Evolutionary conservation across 1,284 basidiomycete species (phyloP).

Genomic region (Sporisorium iseilematis-ciliati): DNA sequence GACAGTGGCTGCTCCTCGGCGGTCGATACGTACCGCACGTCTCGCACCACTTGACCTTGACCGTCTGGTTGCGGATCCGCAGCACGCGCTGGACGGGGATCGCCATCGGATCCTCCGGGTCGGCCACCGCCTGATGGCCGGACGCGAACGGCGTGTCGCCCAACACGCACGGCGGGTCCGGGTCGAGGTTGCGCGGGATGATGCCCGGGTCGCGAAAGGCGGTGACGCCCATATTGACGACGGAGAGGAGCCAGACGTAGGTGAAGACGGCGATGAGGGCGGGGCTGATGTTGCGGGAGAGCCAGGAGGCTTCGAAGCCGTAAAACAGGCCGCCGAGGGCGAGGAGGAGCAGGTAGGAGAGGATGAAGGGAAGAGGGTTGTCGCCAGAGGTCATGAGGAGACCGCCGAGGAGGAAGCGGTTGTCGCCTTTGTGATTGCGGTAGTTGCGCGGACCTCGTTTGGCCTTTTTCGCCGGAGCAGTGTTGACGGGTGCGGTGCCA

Average conservation of each 20-base stretch:
- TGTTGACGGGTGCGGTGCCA: neutral
- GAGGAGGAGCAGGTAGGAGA: slow-evolving; percentile 46
- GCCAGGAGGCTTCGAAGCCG: slow-evolving; percentile 61
- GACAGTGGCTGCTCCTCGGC: slow-evolving; percentile 66
- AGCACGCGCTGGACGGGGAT: slow-evolving; percentile 49
- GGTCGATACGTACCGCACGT: slow-evolving; percentile 67
- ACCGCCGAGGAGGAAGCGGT: slow-evolving; percentile 59
- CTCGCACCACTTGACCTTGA: slow-evolving; percentile 67
- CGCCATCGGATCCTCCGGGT: slow-evolving; percentile 45
- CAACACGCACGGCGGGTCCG: slow-evolving; percentile 62
- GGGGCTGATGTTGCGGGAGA: slow-evolving; percentile 53
- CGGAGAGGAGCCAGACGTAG: slow-evolving; percentile 55
- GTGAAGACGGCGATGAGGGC: slow-evolving; percentile 56
- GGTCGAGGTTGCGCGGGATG: slow-evolving; percentile 64
- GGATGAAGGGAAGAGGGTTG: slow-evolving; percentile 60
- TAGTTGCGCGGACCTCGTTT: slow-evolving; percentile 51
- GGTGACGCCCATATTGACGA: slow-evolving; percentile 62
- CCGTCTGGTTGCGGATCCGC: slow-evolving; percentile 25
- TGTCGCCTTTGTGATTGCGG: slow-evolving; percentile 46
- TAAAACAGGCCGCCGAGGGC: slow-evolving; percentile 60
- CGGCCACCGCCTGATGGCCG: slow-evolving; percentile 21
- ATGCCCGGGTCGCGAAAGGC: slow-evolving; percentile 67
- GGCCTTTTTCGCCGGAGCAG: neutral
- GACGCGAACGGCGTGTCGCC: slow-evolving; percentile 31
- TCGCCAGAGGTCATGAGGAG: slow-evolving; percentile 59